Conservation (phyloP, 2,329 filamentous ascomycete genomes). For the Cercospora canescens region DNA sequence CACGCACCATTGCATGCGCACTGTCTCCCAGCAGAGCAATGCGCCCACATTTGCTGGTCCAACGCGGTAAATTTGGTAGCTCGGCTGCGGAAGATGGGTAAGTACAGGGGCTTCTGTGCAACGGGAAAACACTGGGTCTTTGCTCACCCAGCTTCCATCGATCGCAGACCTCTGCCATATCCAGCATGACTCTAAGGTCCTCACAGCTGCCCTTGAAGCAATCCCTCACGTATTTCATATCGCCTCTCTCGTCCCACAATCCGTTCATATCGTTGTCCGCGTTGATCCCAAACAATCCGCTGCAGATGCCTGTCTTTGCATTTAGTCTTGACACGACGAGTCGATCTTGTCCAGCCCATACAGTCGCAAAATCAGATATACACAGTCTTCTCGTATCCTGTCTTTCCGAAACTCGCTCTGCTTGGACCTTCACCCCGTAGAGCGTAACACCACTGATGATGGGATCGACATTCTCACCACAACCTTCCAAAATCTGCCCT, state of each 20-base stretch:
- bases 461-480: neutral
- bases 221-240: conserved; percentile 9
- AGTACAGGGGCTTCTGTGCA: neutral
- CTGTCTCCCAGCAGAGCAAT: conserved; percentile 15
- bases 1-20: conserved; percentile 14
- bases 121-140: neutral
- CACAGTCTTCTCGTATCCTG: conserved; percentile 2
- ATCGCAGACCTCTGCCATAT: conserved; percentile 8
- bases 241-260: conserved; percentile 14
- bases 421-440: conserved; percentile 2
- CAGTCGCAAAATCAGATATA: conserved; percentile 2
- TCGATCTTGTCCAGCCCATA: conserved; percentile 8
- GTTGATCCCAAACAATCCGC: conserved; percentile 6
- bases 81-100: conserved; percentile 7
- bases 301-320: neutral
- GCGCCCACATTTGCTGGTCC: conserved; percentile 12
- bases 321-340: conserved; percentile 12
- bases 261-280: conserved; percentile 8
- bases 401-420: neutral
- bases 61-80: conserved; percentile 14
- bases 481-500: conserved; percentile 5
- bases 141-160: conserved; percentile 16
- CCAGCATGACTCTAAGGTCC: conserved; percentile 2
- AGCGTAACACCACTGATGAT: conserved; percentile 6
- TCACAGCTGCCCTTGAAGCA: conserved; percentile 11